Percentiles rank a stretch among this genome's conserved stretches.
phyloP scores from a whole-genome alignment of 75 land plant genomes.

The Pseudotsuga menziesii region DNA sequence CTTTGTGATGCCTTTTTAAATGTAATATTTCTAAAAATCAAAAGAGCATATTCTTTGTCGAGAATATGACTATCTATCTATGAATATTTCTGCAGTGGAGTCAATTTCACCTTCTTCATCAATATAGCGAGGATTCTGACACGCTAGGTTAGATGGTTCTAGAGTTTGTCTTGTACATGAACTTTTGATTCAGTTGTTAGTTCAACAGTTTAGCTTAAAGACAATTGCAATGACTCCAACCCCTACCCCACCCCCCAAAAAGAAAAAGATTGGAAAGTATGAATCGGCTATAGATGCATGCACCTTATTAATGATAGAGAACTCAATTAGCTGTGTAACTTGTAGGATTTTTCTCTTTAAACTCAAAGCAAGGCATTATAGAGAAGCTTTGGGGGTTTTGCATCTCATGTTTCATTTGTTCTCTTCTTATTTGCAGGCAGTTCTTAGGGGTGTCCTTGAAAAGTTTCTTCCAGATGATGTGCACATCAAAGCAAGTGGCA shows the following conservation, averaged over 20 bases:
- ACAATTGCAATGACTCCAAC: no score
- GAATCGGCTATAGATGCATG: background rate
- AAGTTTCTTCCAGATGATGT: slow-evolving; percentile 83
- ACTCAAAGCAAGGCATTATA: background rate
- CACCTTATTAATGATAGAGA: background rate
- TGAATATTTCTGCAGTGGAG: background rate
- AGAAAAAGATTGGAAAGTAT: no score
- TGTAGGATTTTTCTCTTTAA: background rate
- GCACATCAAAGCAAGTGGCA: slow-evolving; percentile 78
- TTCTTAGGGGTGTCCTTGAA: slow-evolving; percentile 65
- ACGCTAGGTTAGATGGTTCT: background rate
- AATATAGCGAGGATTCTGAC: background rate
- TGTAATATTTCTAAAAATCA: no score
- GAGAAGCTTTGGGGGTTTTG: background rate
- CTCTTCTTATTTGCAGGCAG: slow-evolving; percentile 44
- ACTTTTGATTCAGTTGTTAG: background rate
- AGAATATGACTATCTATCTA: background rate
- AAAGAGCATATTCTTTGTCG: no score
- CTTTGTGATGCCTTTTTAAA: no score
- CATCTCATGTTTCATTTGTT: background rate
- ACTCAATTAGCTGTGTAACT: background rate
- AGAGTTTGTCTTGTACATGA: background rate
- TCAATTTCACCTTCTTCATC: background rate
- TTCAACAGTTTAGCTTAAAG: no score
- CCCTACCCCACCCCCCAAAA: no score